Evolutionary conservation across 352 stramenopile species (phyloP).

Genomic region (Pythium myriotylum): DNA sequence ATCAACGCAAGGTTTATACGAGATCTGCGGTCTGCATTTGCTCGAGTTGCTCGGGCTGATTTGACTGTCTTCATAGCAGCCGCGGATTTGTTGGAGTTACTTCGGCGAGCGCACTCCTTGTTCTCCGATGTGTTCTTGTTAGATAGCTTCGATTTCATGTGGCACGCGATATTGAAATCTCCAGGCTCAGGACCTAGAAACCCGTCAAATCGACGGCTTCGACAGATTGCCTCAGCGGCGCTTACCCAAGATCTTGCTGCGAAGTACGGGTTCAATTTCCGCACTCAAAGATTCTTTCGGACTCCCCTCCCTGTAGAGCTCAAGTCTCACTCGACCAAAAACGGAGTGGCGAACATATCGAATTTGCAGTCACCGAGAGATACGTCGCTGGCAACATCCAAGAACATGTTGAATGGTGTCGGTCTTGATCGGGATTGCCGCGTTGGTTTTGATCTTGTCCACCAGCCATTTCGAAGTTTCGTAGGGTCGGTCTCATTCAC

Average conservation of each 20-base stretch:
- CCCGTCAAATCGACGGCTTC: background rate
- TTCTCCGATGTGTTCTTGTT: constrained; percentile 14
- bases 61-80: constrained; percentile 51
- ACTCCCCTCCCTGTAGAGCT: constrained; percentile 22
- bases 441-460: constrained; percentile 26
- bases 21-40: constrained; percentile 56
- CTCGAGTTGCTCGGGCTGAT: constrained; percentile 61
- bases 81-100: constrained; percentile 15
- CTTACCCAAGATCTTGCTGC: constrained; percentile 20
- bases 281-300: constrained; percentile 25
- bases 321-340: background rate
- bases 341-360: background rate
- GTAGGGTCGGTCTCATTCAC: constrained; percentile 17
- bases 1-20: constrained; percentile 49
- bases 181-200: too few relatives aligned
- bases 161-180: constrained; percentile 12
- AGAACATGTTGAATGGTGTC: constrained; percentile 19
- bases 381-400: background rate
- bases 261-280: constrained; percentile 25
- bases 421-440: constrained; percentile 21
- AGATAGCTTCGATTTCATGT: constrained; percentile 16
- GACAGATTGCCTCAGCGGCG: constrained; percentile 8
- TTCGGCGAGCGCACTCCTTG: constrained; percentile 3
- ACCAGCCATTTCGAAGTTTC: constrained; percentile 28
- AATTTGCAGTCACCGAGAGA: background rate